These are phyloP conservation scores for Penicillium sp. DNA, from an alignment of 2,329 filamentous ascomycete species.

Conservation along the genomic window DNA sequence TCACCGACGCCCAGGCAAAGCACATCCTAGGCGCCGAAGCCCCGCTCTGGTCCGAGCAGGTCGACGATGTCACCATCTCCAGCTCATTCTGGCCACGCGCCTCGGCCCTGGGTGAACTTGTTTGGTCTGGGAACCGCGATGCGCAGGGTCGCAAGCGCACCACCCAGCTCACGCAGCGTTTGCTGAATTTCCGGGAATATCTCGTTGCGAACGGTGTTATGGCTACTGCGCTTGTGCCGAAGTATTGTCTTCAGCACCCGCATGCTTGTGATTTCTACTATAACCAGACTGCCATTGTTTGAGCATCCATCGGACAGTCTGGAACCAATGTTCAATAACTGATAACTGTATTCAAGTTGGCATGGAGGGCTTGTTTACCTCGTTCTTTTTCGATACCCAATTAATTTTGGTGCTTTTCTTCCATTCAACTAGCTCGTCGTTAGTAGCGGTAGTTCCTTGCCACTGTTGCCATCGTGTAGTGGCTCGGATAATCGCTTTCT, in stretches of 20 bases:
- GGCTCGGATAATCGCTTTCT: no score
- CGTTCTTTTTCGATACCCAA: no score
- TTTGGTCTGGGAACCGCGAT: slow-evolving; percentile 61
- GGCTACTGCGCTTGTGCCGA: slow-evolving; percentile 58
- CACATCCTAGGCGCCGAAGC: slow-evolving; percentile 58
- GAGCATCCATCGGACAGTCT: not conserved
- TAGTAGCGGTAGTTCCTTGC: no score
- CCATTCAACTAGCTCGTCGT: not conserved
- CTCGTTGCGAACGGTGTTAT: slow-evolving; percentile 58
- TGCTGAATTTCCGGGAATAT: slow-evolving; percentile 65
- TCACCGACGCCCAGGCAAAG: slow-evolving; percentile 51
- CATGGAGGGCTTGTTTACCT: no score
- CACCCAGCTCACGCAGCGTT: slow-evolving; percentile 58
- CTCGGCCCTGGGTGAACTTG: slow-evolving; percentile 59
- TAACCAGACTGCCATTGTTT: slow-evolving; percentile 51
- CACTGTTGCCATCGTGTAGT: no score
- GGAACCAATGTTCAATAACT: no score
- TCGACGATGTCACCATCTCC: slow-evolving; percentile 57
- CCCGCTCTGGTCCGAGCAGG: slow-evolving; percentile 60
- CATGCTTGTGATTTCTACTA: slow-evolving; percentile 62
- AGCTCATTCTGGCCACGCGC: slow-evolving; percentile 61
- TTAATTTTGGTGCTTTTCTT: not conserved
- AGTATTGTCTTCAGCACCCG: slow-evolving; percentile 62
- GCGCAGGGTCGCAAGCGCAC: slow-evolving; percentile 55
- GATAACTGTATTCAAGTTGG: no score